Conservation (phyloP, 768 basidiomycete species). For the Russula ochroleuca region DNA sequence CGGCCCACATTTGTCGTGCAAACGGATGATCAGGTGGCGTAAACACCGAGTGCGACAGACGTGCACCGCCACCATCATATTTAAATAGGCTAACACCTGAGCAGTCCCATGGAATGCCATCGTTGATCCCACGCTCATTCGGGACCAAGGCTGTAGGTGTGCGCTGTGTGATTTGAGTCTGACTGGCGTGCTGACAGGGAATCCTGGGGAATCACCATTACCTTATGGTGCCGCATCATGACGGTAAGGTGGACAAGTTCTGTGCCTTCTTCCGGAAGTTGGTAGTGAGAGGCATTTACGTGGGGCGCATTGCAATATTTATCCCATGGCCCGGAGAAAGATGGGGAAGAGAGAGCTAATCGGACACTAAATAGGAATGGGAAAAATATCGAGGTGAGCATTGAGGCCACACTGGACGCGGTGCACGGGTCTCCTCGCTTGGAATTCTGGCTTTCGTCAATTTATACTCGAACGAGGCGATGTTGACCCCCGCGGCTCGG, state of each 20-base stretch:
- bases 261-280: constrained; percentile 35
- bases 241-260: constrained; percentile 40
- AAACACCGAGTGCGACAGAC: constrained; percentile 38
- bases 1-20: constrained; percentile 42
- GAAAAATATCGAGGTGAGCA: not conserved
- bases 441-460: not conserved
- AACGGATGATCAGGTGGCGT: constrained; percentile 43
- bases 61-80: constrained; percentile 36
- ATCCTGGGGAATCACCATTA: constrained; percentile 20
- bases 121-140: constrained; percentile 40
- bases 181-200: not conserved
- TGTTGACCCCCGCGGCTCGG: too few species aligned
- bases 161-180: constrained; percentile 33
- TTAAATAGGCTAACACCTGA: constrained; percentile 37
- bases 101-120: constrained; percentile 40
- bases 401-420: not conserved
- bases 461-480: not conserved
- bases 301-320: constrained; percentile 51
- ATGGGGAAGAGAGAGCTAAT: not conserved
- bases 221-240: constrained; percentile 47
- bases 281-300: constrained; percentile 39
- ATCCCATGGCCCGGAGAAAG: constrained; percentile 38
- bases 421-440: too few species aligned
- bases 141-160: constrained; percentile 48
- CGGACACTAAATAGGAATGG: not conserved